Base-by-base conservation (phyloP, 1,139 yeast species). In the Kluyveromyces sp. region DNA sequence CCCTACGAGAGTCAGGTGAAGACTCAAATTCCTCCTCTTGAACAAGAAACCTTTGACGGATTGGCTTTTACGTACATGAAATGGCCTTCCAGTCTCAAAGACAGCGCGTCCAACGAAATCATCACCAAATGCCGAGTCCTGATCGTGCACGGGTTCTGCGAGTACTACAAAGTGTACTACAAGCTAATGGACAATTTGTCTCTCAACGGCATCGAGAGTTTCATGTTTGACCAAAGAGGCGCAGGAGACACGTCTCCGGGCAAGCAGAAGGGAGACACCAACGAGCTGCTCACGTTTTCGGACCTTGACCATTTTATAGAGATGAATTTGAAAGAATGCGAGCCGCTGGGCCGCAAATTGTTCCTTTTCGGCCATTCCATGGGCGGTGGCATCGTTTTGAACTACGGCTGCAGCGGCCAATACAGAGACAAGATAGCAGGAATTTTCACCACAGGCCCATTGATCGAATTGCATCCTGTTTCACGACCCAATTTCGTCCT, bases 381-480 rank as follows among this genome's bases (percentile, higher is more conserved):
- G 96, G 98, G 98, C 40, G 96, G 96, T 17, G 95, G 85, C 0
- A 80, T 87, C 43, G 69, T 71, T 0, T 69, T 88, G 49, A 85
- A 81, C 63, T 89, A 89, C 61, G 85, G 80, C 13, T 73, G 82
- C 42, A 66, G 68, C 39, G 96, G 96, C 3, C 74, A 69, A 49
- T 57, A 75, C 60, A 69, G 71, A 39, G 74, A 77, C 32, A 56
- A 70, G 22, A 54, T 89, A 41, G 68, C 70, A 40, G 83, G 82
- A 0, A 75, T 77, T 47, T 66, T 80, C 38, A 78, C 76, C 2
- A 68, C 75, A 31, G 89, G 83, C 1, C 96, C 97, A 0, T 70
- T 83, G 57, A 69, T 88, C 34, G 57, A 64, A 30, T 66, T 83
- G 43, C 84, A 81, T 56, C 79, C 65, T 52, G 63, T 73, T 22